Evolutionary conservation across 2,329 filamentous ascomycete species (phyloP).

Genomic region (Aspergillaceae sp.): DNA sequence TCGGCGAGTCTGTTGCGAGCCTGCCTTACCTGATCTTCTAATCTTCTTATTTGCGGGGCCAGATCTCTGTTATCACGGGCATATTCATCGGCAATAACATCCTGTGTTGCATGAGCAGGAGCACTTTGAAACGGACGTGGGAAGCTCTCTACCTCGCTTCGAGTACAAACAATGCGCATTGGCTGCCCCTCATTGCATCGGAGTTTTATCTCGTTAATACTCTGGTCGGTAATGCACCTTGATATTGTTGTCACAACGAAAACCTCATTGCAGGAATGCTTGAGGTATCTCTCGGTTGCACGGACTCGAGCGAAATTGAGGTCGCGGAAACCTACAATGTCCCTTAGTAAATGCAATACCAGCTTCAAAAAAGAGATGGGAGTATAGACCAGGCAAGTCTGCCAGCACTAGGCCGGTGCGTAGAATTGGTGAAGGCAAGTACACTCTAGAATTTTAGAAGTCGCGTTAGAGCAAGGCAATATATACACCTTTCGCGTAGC

Average conservation of each 20-base stretch:
- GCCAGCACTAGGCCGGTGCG: slow-evolving; percentile 13
- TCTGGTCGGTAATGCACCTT: slow-evolving; percentile 11
- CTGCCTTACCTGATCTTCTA: not conserved
- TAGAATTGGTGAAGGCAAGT: slow-evolving; percentile 11
- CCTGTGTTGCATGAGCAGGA: not conserved
- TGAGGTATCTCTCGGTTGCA: slow-evolving; percentile 15
- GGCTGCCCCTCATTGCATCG: slow-evolving; percentile 4
- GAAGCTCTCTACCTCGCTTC: slow-evolving; percentile 8
- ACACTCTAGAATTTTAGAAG: slow-evolving; percentile 10
- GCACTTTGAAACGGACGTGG: not conserved
- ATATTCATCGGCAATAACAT: slow-evolving; percentile 7
- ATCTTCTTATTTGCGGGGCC: not conserved
- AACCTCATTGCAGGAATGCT: slow-evolving; percentile 14
- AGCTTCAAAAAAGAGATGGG: not conserved
- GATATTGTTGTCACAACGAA: slow-evolving; percentile 13
- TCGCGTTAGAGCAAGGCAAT: not conserved
- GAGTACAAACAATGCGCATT: slow-evolving; percentile 13
- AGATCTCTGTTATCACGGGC: slow-evolving; percentile 2
- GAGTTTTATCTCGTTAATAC: slow-evolving; percentile 9
- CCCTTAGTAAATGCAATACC: not conserved
- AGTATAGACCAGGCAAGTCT: slow-evolving; percentile 13
- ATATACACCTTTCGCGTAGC: not conserved
- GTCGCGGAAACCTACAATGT: slow-evolving; percentile 12
- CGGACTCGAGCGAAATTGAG: slow-evolving; percentile 13
- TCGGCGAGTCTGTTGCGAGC: not conserved